Percentiles rank a stretch among this genome's conserved stretches.
These are phyloP conservation scores for Ogataea trehaloabstinens DNA, from an alignment of 805 yeast genomes.

Conservation along the genomic window DNA sequence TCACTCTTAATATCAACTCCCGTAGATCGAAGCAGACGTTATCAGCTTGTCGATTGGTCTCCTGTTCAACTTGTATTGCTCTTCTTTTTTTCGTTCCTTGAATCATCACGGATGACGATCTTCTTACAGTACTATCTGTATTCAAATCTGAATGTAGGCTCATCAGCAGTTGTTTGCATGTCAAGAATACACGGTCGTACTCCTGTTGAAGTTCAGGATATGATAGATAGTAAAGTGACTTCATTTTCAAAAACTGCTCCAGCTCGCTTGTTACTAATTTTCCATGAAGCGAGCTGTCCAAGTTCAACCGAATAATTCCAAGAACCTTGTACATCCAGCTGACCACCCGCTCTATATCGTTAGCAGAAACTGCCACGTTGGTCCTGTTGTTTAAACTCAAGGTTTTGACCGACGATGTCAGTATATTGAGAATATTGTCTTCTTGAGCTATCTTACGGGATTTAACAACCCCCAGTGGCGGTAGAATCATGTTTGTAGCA, in stretches of 20 bases:
- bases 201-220: conserved; percentile 12
- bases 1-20: conserved; percentile 18
- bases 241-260: conserved; percentile 7
- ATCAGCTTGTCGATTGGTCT: conserved; percentile 5
- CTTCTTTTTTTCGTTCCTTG: conserved; percentile 17
- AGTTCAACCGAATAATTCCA: conserved; percentile 5
- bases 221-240: conserved; percentile 8
- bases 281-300: conserved; percentile 6
- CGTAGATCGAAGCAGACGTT: conserved; percentile 7
- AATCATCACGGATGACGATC: conserved; percentile 16
- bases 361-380: conserved; percentile 2
- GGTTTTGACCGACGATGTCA: conserved; percentile 8
- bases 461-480: conserved; percentile 12
- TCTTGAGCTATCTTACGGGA: conserved; percentile 6
- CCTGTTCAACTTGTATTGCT: conserved; percentile 7
- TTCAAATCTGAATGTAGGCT: conserved; percentile 1
- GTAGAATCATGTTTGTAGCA: conserved; percentile 14
- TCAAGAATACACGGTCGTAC: conserved; percentile 5
- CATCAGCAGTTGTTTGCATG: conserved; percentile 9
- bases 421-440: conserved; percentile 5
- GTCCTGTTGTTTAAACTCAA: conserved; percentile 1
- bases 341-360: conserved; percentile 17
- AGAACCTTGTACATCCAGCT: conserved; percentile 21
- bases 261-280: conserved; percentile 9
- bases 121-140: conserved; percentile 5